Base-by-base conservation (phyloP, 768 basidiomycete species). In the Russula abietina region DNA sequence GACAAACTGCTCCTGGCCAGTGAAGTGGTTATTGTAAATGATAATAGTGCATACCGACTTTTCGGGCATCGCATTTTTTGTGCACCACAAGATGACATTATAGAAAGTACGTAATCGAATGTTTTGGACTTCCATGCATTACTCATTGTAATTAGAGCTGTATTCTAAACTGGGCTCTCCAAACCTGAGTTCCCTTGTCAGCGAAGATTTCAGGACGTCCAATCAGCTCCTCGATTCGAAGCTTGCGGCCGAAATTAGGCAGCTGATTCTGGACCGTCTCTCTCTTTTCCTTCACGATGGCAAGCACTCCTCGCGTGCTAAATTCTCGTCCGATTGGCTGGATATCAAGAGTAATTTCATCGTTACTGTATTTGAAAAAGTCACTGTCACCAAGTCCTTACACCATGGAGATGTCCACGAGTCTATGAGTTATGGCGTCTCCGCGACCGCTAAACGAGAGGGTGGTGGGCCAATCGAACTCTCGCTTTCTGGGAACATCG, bases 271-370 rank as follows among this genome's bases (percentile, higher is more conserved):
- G 30, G 90, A 98, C 73, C 78, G 95, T 38, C 76, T 97, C 22
- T 91, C 95, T 0, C 76, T 99, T 33, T 98, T 98, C 76, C 79
- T 98, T 5, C 88, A 96, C 57, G 96, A 98, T n/a, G n/a, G 68
- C 89, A 94, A 59, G 84, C 82, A n/a, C 0, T 86, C 89, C 70
- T 76, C 86, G 0, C 80, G 78, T 22, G 82, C 84, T 0, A 77
- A 77, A 41, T 80, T 91, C 10, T 78, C 86, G 1, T 82, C 80
- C 62, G 78, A 76, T 46, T 91, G 89, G 89, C 74, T 92, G 30
- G 83, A 80, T 26, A 75, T 79, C 3, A 75, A 79, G 5, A 75
- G 76, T 28, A 87, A 92, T 69, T 90, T 92, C 69, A 73, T 84
- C 38, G 90, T 90, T 65, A 86, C 80, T 67, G 79, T 79, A 8